Evolutionary conservation across 2,329 filamentous ascomycete genomes (phyloP), one percentile per base, ranked within the genome.

Genomic region (Phaeosphaeriaceae sp.): DNA sequence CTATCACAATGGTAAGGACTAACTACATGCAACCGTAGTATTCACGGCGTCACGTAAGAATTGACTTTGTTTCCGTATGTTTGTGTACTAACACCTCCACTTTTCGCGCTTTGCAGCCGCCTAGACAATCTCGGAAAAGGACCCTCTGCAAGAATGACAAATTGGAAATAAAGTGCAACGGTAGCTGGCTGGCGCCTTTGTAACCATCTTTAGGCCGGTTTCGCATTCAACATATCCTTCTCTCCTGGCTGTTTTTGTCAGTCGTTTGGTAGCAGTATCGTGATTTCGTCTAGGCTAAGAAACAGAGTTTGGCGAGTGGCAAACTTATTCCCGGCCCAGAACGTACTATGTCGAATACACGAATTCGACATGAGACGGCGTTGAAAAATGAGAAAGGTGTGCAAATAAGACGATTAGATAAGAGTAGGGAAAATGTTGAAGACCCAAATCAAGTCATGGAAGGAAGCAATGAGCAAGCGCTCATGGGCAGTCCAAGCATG

Each of bases 31-130:
- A 20, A 34, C 13, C 9, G 45, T 11, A 15, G 37, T 32, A 20
- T 38, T 15, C 21, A 17, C 15, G 9, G 39, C 42, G 51, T 54
- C 39, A 48, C 56, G 52, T 50, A 52, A 57, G 38, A 59, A 26
- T 7, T 8, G 23, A 7, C 11, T 26, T 26, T 26, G 37, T 21
- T 53, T 47, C n/a, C n/a, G n/a, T n/a, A n/a, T n/a, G n/a, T n/a
- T n/a, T n/a, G n/a, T n/a, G n/a, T n/a, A n/a, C n/a, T 32, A 6
- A 32, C 26, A 32, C 7, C 30, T 50, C 53, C 47, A 47, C 45
- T 51, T 52, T 52, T 18, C 12, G 23, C 17, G 23, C 7, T 6
- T 11, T 11, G 23, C 7, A 11, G 23, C 11, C 7, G 6, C 23
- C 23, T 26, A 26, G 23, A 26, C n/a, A n/a, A n/a, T n/a, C n/a